Evolutionary conservation across 139 green algal species (phyloP).

Genomic region (Coelastrella sp.): DNA sequence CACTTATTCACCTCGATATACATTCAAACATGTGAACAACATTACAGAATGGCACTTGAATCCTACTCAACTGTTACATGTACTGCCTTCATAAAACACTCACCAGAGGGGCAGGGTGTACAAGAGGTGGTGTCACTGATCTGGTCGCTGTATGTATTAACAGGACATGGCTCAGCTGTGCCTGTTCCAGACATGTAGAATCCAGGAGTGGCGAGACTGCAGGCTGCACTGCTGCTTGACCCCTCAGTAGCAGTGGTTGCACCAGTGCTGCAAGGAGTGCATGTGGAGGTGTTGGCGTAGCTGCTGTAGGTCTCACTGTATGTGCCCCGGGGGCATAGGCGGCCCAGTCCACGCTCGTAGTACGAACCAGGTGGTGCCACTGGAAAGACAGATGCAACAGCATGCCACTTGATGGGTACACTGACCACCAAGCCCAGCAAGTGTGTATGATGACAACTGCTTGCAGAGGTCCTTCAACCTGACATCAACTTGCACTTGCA

Average conservation of each 20-base stretch:
- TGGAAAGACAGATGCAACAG: not conserved
- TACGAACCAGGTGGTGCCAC: conserved; percentile 14
- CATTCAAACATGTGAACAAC: no score
- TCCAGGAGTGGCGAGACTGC: not conserved
- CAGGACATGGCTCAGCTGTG: not conserved
- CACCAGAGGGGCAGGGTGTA: not conserved
- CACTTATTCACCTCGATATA: no score
- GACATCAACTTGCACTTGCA: not conserved
- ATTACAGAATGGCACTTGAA: no score
- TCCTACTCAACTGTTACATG: no score
- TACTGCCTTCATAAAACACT: not conserved
- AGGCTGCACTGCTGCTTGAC: not conserved
- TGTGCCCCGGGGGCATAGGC: not conserved
- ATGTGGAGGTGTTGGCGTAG: not conserved
- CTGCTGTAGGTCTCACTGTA: not conserved
- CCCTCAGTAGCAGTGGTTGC: not conserved
- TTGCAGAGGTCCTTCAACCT: no score
- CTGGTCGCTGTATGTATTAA: conserved; percentile 6
- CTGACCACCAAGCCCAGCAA: not conserved
- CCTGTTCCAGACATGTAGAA: not conserved
- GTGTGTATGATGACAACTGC: not conserved
- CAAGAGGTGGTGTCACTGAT: not conserved
- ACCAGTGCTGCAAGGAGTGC: not conserved
- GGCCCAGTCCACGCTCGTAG: not conserved
- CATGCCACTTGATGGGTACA: not conserved